These are phyloP conservation scores for Geranium rotundifolium DNA, from an alignment of 345 rosid genomes.

Conservation along the genomic window DNA sequence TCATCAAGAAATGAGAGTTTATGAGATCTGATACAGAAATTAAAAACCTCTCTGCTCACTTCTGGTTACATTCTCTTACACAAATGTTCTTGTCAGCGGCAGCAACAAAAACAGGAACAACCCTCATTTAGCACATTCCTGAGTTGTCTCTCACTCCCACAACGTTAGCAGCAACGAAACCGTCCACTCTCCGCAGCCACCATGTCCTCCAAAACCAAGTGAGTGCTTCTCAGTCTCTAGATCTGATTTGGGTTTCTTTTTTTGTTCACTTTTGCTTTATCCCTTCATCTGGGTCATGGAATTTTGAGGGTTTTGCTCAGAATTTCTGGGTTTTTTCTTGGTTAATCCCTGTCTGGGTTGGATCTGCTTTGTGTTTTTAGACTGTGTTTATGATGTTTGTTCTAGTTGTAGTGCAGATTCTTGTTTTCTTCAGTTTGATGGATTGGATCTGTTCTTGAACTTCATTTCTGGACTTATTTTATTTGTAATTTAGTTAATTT, in stretches of 20 bases:
- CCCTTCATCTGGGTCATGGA: neutral
- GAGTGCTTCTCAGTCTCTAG: slow-evolving; percentile 19
- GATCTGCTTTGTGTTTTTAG: neutral
- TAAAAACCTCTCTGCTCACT: neutral
- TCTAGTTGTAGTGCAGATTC: neutral
- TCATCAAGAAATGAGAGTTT: neutral
- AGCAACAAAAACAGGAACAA: too few species aligned
- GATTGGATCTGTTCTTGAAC: slow-evolving; percentile 8
- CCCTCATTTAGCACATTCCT: neutral
- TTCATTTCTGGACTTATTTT: neutral
- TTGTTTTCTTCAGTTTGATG: neutral
- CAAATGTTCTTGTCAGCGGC: neutral
- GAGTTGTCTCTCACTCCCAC: neutral
- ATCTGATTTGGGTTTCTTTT: slow-evolving; percentile 18
- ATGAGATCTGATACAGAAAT: neutral
- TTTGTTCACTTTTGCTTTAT: neutral
- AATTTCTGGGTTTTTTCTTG: neutral
- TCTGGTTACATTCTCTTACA: neutral
- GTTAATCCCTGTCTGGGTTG: neutral
- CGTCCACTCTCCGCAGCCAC: slow-evolving; percentile 2
- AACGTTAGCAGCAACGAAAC: neutral
- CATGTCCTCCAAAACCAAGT: slow-evolving; percentile 66
- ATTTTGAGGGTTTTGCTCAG: neutral
- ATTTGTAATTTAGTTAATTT: neutral
- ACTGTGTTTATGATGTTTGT: neutral